These are phyloP conservation scores for Discostella stelligeroides DNA, from an alignment of 108 stramenopile species.

Conservation along the genomic window DNA sequence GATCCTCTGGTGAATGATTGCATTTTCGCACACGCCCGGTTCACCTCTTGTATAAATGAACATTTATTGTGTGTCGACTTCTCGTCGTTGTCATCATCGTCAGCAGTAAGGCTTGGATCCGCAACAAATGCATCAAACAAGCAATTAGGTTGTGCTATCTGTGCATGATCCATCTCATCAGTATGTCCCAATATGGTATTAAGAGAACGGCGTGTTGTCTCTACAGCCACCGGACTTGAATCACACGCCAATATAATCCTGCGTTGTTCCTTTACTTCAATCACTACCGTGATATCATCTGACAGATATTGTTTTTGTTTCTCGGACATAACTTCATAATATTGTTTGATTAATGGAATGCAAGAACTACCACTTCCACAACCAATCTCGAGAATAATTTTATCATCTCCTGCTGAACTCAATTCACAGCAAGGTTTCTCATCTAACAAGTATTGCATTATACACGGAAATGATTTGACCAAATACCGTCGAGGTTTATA, in stretches of 20 bases:
- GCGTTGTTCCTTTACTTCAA: not conserved
- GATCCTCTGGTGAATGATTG: not conserved
- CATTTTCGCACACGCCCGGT: constrained; percentile 9
- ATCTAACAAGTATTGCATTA: constrained; percentile 6
- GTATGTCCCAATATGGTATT: not conserved
- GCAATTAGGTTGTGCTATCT: not conserved
- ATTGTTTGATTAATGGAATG: constrained; percentile 30
- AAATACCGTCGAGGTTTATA: constrained; percentile 38
- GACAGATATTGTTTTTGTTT: not conserved
- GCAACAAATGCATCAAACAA: constrained; percentile 32
- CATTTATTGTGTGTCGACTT: not conserved
- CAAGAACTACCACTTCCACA: constrained; percentile 52
- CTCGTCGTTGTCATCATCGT: not conserved
- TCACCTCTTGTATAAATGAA: constrained; percentile 15
- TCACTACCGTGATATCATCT: not conserved
- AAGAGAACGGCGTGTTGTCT: constrained; percentile 8
- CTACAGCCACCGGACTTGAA: constrained; percentile 31
- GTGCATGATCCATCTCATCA: constrained; percentile 1
- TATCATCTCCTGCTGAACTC: not conserved
- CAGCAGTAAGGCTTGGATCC: constrained; percentile 18
- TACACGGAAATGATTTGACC: constrained; percentile 41
- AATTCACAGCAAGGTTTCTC: not conserved
- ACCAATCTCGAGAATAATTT: constrained; percentile 39
- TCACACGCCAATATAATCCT: constrained; percentile 25
- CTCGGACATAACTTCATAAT: not conserved